Evolutionary conservation across 768 basidiomycete species (phyloP), one percentile per base, ranked within the genome.

Genomic region (Ramaria sp.): DNA sequence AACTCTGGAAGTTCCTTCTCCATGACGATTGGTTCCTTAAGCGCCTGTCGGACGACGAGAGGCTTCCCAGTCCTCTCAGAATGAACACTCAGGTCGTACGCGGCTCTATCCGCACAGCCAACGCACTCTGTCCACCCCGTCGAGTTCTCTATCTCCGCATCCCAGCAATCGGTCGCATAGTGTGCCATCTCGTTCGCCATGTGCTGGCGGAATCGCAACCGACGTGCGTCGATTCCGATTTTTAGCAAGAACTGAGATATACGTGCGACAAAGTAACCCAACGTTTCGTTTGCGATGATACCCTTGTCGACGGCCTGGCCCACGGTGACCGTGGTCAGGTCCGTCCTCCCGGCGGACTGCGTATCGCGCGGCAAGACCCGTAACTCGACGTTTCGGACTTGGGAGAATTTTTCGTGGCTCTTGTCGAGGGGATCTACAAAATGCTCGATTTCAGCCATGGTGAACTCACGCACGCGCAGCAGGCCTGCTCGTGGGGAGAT

Each of bases 161-260:
- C 96, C 96, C 96, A 99, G 69, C 96, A 99, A 70, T 98, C 95
- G 37, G 92, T 81, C 52, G 96, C 95, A 67, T 99, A 99, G 68
- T 98, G 96, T 1, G 96, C 96, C 95, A 98, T 98, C 74, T 98
- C 96, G 70, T 98, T 99, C 36, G 71, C 78, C 96, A 98, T 98
- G 67, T 99, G 96, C 65, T 99, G 96, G 32, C 96, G 78, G 79
- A 97, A 98, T 50, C 96, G 81, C 59, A 97, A 73, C 7, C 92
- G 80, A 45, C 65, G 58, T 13, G 85, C 82, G 72, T 94, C 75
- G 68, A 99, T 85, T 57, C 95, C 96, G 63, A 98, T 90, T 70
- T 87, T 87, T 61, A 82, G 62, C 49, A 98, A 75, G 78, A 94
- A 98, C 58, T 83, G 81, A 69, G 84, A 81, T 63, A 96, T 94